A percentile compares a stretch with the other conserved stretches of the same genome.
These are phyloP conservation scores for Albugo candida DNA, from an alignment of 352 stramenopile genomes.

Conservation along the genomic window DNA sequence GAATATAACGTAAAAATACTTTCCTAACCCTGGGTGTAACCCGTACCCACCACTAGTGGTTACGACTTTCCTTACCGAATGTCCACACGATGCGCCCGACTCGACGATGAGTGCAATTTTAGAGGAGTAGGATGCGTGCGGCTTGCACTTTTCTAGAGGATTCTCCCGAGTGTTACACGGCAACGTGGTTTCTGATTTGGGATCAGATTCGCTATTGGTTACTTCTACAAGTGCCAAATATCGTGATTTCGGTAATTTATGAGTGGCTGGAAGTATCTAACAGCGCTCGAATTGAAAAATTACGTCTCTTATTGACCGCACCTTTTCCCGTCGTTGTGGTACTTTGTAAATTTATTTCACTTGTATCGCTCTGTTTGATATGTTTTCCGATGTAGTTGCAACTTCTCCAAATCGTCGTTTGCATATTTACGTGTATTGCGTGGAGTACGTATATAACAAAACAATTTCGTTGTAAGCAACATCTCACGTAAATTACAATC, in stretches of 20 bases:
- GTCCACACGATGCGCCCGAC: too few species aligned
- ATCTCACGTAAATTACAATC: neutral
- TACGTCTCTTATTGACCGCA: constrained; percentile 34
- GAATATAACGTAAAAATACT: too few species aligned
- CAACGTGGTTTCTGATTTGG: constrained; percentile 65
- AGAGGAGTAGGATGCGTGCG: neutral
- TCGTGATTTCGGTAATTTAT: constrained; percentile 49
- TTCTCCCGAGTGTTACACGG: constrained; percentile 43
- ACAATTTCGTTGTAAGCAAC: neutral
- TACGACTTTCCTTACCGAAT: too few species aligned
- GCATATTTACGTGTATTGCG: constrained; percentile 56
- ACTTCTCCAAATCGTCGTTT: constrained; percentile 57
- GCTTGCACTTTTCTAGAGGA: constrained; percentile 40
- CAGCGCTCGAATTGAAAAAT: constrained; percentile 34
- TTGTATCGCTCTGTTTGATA: neutral
- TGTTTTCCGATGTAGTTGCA: constrained; percentile 26
- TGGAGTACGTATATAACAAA: constrained; percentile 37
- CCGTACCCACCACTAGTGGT: too few species aligned
- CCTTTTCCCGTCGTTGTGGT: constrained; percentile 48
- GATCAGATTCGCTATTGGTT: constrained; percentile 63
- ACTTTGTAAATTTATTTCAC: neutral
- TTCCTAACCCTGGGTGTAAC: too few species aligned
- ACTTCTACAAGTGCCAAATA: constrained; percentile 47
- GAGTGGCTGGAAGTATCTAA: constrained; percentile 64
- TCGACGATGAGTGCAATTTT: too few species aligned